These are phyloP conservation scores for Aspergillus calidoustus DNA, from an alignment of 2,329 filamentous ascomycete genomes.

Conservation along the genomic window DNA sequence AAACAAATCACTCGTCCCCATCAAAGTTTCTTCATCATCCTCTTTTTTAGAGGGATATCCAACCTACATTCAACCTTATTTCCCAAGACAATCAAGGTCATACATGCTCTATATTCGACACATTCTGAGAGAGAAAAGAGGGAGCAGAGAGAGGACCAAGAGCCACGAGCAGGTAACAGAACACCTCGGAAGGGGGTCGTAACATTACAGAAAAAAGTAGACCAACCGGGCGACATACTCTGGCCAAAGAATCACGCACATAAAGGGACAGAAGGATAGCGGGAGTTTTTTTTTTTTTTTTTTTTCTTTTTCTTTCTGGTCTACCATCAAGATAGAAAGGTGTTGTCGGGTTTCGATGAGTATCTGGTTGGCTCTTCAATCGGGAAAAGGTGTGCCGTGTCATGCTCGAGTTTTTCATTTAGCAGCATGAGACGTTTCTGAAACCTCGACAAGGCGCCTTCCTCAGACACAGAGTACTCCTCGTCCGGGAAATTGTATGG, in stretches of 20 bases:
- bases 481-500: conserved; percentile 1
- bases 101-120: conserved; percentile 29
- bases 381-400: conserved; percentile 22
- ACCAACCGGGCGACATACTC: conserved; percentile 6
- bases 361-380: conserved; percentile 17
- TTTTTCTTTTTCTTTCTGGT: conserved; percentile 1
- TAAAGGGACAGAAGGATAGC: background rate
- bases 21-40: conserved; percentile 13
- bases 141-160: conserved; percentile 6
- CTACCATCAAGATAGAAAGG: conserved; percentile 9
- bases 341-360: background rate
- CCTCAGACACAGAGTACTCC: conserved; percentile 17
- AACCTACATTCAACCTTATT: conserved; percentile 22
- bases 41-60: conserved; percentile 15
- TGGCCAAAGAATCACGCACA: conserved; percentile 3
- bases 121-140: conserved; percentile 17
- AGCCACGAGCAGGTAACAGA: background rate
- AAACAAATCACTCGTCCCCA: conserved; percentile 8
- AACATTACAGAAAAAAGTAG: conserved; percentile 22
- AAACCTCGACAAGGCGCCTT: conserved; percentile 23
- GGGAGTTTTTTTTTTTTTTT: conserved; percentile 2
- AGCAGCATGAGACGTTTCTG: conserved; percentile 26
- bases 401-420: conserved; percentile 23
- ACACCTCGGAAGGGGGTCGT: conserved; percentile 4
- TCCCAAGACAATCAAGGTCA: conserved; percentile 22